A percentile compares a stretch with the other conserved stretches of the same genome.
These are phyloP conservation scores for Coemansia sp. DNA, from an alignment of 192 early-diverging fungal species.

Conservation along the genomic window DNA sequence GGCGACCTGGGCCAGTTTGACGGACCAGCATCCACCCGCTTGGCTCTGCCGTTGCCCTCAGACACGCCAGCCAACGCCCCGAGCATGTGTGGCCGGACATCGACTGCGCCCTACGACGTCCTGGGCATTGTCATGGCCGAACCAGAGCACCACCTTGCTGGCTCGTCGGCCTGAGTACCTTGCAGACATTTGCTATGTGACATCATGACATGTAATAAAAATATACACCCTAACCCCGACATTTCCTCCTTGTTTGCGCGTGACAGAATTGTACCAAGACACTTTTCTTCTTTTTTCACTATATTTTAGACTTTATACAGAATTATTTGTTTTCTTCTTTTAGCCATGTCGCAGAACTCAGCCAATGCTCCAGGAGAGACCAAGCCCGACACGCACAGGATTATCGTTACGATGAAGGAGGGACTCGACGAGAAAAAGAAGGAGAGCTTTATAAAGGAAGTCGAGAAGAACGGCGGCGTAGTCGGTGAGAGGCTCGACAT, in stretches of 20 bases:
- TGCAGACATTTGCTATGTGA: not conserved
- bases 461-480: not conserved
- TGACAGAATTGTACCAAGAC: not conserved
- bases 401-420: constrained; percentile 1
- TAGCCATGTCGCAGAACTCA: not conserved
- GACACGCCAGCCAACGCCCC: constrained; percentile 19
- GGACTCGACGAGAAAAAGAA: not conserved
- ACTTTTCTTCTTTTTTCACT: not conserved
- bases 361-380: too few species aligned
- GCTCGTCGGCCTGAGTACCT: constrained; percentile 24
- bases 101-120: constrained; percentile 43
- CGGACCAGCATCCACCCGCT: constrained; percentile 41
- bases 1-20: constrained; percentile 52
- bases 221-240: not conserved
- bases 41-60: constrained; percentile 47
- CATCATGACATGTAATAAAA: not conserved
- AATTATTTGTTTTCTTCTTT: not conserved
- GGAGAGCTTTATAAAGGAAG: not conserved
- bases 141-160: constrained; percentile 38
- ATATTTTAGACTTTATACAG: too few species aligned
- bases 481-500: not conserved
- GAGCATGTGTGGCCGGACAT: constrained; percentile 42
- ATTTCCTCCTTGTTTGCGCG: not conserved
- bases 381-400: not conserved
- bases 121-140: constrained; percentile 51